These are phyloP conservation scores for Dipteronia sinensis DNA, from an alignment of 345 rosid genomes.

Conservation along the genomic window DNA sequence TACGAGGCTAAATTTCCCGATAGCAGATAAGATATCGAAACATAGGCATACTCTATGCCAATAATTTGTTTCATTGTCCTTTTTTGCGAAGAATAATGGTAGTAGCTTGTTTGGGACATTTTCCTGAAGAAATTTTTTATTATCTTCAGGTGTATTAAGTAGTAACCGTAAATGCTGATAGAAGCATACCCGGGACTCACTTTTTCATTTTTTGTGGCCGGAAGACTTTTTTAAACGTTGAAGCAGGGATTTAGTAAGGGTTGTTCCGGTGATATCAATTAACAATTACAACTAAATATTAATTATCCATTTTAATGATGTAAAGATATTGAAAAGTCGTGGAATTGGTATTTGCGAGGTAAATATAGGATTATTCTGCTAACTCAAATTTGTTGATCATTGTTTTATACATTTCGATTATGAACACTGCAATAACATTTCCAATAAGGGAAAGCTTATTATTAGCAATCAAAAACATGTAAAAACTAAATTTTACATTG, in stretches of 20 bases:
- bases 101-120: neutral
- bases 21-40: conserved; percentile 33
- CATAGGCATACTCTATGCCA: neutral
- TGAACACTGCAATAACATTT: too few species aligned
- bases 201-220: neutral
- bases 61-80: neutral
- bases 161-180: neutral
- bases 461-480: too few species aligned
- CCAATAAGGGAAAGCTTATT: too few species aligned
- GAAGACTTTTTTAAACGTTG: neutral
- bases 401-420: too few species aligned
- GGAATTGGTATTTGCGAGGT: neutral
- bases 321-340: too few species aligned
- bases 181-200: too few species aligned
- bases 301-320: neutral
- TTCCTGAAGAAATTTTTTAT: neutral
- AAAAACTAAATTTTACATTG: too few species aligned
- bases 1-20: conserved; percentile 68
- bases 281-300: neutral
- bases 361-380: too few species aligned
- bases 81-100: neutral
- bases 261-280: neutral
- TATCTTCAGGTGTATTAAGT: neutral
- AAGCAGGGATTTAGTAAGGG: neutral
- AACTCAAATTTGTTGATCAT: too few species aligned